Percentiles rank a stretch among this genome's conserved stretches.
Evolutionary conservation across 2,329 filamentous ascomycete species (phyloP).

Genomic region (Ascochyta fabae): DNA sequence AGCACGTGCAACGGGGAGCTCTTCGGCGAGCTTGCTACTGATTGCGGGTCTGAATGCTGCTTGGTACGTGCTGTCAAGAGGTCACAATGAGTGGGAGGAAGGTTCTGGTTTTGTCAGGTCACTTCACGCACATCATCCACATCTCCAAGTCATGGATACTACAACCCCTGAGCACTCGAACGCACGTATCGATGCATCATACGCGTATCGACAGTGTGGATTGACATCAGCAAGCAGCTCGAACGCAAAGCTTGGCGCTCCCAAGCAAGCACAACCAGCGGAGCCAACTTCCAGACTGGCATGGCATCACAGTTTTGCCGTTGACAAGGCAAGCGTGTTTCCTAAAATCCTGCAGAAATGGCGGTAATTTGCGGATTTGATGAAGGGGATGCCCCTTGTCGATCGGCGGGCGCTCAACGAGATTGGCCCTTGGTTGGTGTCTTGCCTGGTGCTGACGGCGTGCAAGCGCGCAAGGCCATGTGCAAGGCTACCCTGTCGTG

Average conservation of each 20-base stretch:
- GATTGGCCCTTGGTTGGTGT: conserved; percentile 17
- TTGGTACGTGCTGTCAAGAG: neutral
- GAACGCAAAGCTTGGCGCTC: neutral
- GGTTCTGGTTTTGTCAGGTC: neutral
- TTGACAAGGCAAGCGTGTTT: neutral
- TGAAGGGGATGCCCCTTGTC: conserved; percentile 18
- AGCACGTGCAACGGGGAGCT: neutral
- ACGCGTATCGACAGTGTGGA: too few species aligned
- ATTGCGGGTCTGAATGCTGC: neutral
- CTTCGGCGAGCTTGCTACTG: neutral
- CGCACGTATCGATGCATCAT: too few species aligned
- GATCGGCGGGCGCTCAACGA: conserved; percentile 14
- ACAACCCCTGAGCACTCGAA: too few species aligned
- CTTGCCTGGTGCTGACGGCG: conserved; percentile 1
- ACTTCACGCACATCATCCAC: neutral
- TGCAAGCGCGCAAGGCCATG: neutral
- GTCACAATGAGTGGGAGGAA: too few species aligned
- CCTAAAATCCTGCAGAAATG: conserved; percentile 6
- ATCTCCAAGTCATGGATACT: too few species aligned
- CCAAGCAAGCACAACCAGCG: neutral
- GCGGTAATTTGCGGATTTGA: conserved; percentile 19
- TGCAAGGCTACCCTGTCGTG: conserved; percentile 18
- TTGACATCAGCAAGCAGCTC: neutral
- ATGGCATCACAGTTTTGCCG: conserved; percentile 5
- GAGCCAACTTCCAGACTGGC: neutral